Conservation (phyloP, 2,329 filamentous ascomycete species). For the Tolypocladium sp. region DNA sequence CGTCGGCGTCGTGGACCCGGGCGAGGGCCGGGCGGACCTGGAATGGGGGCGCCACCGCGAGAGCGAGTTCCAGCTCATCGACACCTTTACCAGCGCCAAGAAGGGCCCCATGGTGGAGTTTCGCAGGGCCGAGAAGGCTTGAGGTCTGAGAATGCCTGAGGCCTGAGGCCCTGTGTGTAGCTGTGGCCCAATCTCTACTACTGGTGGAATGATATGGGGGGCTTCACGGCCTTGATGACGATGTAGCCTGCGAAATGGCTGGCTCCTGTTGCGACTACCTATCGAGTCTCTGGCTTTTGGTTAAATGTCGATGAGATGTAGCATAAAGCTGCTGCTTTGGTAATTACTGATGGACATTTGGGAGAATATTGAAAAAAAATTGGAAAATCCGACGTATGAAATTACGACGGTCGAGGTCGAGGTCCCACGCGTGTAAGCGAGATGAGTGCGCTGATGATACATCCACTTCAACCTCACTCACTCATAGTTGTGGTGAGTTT, state of each 20-base stretch:
- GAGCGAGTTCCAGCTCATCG: conserved; percentile 59
- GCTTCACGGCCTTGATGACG: background rate
- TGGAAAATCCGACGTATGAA: background rate
- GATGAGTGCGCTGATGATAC: background rate
- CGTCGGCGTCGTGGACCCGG: conserved; percentile 37
- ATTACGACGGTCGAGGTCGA: background rate
- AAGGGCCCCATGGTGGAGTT: conserved; percentile 63
- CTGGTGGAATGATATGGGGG: background rate
- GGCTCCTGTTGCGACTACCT: background rate
- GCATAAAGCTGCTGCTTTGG: background rate
- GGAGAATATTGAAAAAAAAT: background rate
- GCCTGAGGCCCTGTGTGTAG: background rate
- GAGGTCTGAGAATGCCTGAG: background rate
- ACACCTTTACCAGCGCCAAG: conserved; percentile 67
- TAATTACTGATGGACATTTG: background rate
- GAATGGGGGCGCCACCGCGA: conserved; percentile 46
- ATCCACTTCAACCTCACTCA: background rate
- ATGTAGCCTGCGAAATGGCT: background rate
- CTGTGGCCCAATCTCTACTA: background rate
- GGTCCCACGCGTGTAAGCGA: background rate
- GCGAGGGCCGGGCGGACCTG: conserved; percentile 37
- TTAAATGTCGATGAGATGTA: background rate
- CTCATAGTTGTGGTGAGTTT: background rate
- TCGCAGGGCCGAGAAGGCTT: conserved; percentile 17
- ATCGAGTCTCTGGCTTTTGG: background rate